A percentile compares a stretch with the other conserved stretches of the same genome.
Evolutionary conservation across 305 asterid genomes (phyloP).

Genomic region (Fraxinus dipetala): DNA sequence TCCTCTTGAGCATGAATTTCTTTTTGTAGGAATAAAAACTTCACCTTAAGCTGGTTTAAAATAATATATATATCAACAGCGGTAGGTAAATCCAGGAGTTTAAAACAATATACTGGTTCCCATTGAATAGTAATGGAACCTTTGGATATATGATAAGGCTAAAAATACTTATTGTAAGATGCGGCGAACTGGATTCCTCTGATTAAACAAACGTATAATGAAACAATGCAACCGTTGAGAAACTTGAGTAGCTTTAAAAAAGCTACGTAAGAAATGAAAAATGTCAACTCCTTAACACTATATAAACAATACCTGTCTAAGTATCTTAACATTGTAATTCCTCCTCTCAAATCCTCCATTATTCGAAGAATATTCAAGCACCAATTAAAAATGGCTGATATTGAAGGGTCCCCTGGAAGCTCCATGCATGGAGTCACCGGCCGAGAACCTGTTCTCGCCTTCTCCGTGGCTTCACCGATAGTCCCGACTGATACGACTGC

Average conservation of each 20-base stretch:
- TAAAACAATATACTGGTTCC: no score
- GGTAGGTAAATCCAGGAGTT: neutral
- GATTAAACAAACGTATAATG: neutral
- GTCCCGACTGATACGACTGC: conserved; percentile 34
- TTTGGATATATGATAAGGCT: conserved; percentile 33
- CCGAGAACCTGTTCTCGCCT: conserved; percentile 34
- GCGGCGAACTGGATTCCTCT: conserved; percentile 40
- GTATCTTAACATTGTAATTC: neutral
- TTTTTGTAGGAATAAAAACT: no score
- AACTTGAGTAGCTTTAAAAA: no score
- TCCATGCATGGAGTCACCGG: conserved; percentile 53
- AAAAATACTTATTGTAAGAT: conserved; percentile 1
- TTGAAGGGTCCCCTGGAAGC: conserved; percentile 47
- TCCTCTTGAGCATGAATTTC: no score
- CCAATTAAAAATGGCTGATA: conserved; percentile 21
- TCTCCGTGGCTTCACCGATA: conserved; percentile 32
- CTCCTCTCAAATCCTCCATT: neutral
- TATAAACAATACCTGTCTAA: no score
- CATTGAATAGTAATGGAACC: neutral
- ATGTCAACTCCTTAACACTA: neutral
- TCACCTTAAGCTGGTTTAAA: no score
- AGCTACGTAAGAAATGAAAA: neutral
- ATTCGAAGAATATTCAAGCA: neutral
- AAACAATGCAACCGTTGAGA: neutral
- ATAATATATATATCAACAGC: no score